Conservation (phyloP, 495 filamentous ascomycete genomes). For the Aspergillus carlsbadensis region DNA sequence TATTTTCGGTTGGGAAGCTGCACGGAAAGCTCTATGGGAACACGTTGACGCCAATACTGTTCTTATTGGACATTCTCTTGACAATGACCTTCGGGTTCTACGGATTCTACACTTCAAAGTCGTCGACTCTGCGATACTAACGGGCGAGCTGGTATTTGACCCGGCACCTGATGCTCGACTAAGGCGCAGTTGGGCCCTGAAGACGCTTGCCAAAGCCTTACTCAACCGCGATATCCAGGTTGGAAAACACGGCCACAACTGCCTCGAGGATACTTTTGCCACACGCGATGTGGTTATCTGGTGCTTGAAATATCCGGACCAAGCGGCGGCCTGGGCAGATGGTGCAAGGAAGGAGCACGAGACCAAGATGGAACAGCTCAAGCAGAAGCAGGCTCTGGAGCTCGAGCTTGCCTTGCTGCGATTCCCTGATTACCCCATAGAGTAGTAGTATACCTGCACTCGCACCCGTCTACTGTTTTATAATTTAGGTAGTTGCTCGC, state of each 20-base stretch:
- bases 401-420: not conserved
- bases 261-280: conserved; percentile 41
- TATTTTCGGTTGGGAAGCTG: conserved; percentile 39
- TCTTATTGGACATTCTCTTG: conserved; percentile 45
- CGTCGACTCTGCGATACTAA: conserved; percentile 38
- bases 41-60: conserved; percentile 43
- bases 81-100: conserved; percentile 43
- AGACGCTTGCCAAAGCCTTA: conserved; percentile 28
- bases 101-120: conserved; percentile 40
- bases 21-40: conserved; percentile 36
- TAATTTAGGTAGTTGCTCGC: no score
- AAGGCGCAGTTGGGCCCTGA: conserved; percentile 28
- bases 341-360: conserved; percentile 12
- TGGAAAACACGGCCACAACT: conserved; percentile 33
- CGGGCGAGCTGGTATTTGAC: conserved; percentile 24
- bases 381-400: not conserved
- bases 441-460: no score
- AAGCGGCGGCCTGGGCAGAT: conserved; percentile 22
- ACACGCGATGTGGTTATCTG: conserved; percentile 40
- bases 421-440: no score
- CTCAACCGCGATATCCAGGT: conserved; percentile 33
- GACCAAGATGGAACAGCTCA: not conserved
- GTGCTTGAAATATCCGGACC: conserved; percentile 29
- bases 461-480: no score
- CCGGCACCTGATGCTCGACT: not conserved